phyloP scores from a whole-genome alignment of 148 eudicot species.

The Spergularia bocconei region DNA sequence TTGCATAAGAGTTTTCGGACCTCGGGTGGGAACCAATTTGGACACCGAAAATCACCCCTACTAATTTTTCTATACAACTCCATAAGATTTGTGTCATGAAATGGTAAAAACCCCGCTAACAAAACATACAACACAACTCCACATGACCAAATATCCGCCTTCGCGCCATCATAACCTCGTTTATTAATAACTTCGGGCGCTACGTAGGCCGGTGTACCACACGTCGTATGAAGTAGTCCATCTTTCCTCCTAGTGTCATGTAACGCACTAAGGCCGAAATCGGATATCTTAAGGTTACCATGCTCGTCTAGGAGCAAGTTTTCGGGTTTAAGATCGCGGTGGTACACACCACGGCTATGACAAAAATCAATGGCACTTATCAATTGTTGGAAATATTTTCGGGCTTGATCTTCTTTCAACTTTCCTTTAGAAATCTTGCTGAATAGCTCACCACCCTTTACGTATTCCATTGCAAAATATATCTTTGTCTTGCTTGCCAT shows the following conservation, averaged over 20 bases:
- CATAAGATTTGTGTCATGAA: slow-evolving; percentile 60
- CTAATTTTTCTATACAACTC: slow-evolving; percentile 67
- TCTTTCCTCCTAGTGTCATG: slow-evolving; percentile 55
- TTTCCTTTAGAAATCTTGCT: slow-evolving; percentile 57
- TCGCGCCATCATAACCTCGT: slow-evolving; percentile 65
- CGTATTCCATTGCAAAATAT: slow-evolving; percentile 76
- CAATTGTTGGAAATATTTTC: slow-evolving; percentile 70
- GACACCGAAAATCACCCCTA: slow-evolving; percentile 59
- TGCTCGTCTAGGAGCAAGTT: slow-evolving; percentile 65
- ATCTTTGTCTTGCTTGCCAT: slow-evolving; percentile 83
- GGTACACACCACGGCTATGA: slow-evolving; percentile 83
- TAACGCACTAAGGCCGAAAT: slow-evolving; percentile 75
- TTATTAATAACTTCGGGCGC: slow-evolving; percentile 81
- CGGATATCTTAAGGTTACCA: slow-evolving; percentile 63
- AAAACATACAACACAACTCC: slow-evolving; percentile 72
- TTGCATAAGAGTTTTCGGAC: slow-evolving; percentile 51
- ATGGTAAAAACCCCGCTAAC: slow-evolving; percentile 69
- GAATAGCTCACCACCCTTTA: slow-evolving; percentile 78
- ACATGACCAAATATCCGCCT: slow-evolving; percentile 87
- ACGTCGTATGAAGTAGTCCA: slow-evolving; percentile 80
- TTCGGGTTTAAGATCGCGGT: slow-evolving; percentile 82
- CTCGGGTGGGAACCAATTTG: slow-evolving; percentile 63
- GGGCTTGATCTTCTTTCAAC: slow-evolving; percentile 53
- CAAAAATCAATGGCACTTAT: slow-evolving; percentile 78
- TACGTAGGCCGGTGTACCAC: slow-evolving; percentile 89